Conservation (phyloP, 495 filamentous ascomycete genomes). For the Neurospora sp. region DNA sequence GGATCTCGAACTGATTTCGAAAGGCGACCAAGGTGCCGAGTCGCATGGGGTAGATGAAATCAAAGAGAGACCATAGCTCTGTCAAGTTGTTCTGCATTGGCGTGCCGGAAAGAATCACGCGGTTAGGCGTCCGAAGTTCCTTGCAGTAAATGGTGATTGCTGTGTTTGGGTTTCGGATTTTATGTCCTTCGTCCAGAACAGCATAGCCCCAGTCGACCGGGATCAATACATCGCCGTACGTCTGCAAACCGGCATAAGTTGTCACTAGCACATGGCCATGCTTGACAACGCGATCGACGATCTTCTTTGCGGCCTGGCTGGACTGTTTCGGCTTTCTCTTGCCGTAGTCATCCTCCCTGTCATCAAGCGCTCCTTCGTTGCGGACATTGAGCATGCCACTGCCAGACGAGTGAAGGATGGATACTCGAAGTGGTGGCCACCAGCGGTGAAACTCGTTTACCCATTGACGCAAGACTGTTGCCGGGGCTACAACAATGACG, state of each 20-base stretch:
- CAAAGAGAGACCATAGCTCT: slow-evolving; percentile 97
- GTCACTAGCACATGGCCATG: slow-evolving; percentile 91
- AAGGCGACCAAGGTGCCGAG: slow-evolving; percentile 86
- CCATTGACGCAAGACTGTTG: slow-evolving; percentile 93
- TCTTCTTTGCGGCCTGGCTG: slow-evolving; percentile 57
- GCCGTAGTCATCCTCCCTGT: slow-evolving; percentile 43
- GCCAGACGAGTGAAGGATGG: slow-evolving; percentile 87
- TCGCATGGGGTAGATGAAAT: slow-evolving; percentile 93
- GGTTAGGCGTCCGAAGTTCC: slow-evolving; percentile 74
- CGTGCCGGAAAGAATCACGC: slow-evolving; percentile 88
- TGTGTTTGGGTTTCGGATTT: slow-evolving; percentile 92
- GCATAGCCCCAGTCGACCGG: slow-evolving; percentile 84
- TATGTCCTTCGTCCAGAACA: slow-evolving; percentile 93
- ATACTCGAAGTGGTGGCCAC: slow-evolving; percentile 94
- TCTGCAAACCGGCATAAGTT: slow-evolving; percentile 87
- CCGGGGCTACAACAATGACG: slow-evolving; percentile 80
- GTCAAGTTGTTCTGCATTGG: slow-evolving; percentile 97
- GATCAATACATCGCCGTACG: slow-evolving; percentile 68
- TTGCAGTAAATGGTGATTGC: slow-evolving; percentile 89
- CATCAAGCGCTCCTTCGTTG: slow-evolving; percentile 61
- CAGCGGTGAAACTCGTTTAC: slow-evolving; percentile 95
- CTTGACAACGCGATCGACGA: slow-evolving; percentile 73
- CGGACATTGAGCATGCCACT: slow-evolving; percentile 86
- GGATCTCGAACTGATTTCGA: slow-evolving; percentile 80
- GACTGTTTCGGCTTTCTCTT: slow-evolving; percentile 28